A percentile compares a stretch with the other conserved stretches of the same genome.
Conservation (phyloP, 179 eudicot genomes). For the Beta corolliflora region DNA sequence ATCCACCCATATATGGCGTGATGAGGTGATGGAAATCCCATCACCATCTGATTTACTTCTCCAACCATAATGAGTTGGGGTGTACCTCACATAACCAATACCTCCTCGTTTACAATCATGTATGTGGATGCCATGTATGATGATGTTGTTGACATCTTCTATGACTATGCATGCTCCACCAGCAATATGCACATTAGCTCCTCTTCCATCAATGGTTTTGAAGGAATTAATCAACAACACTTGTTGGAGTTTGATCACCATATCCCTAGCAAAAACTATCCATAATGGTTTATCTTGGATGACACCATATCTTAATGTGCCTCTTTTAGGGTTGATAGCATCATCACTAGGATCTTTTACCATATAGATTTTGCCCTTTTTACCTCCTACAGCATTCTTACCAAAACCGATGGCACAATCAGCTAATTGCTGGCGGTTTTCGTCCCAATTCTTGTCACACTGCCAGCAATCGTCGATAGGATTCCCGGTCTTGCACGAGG, state of each 20-base stretch:
- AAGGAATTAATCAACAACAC: slow-evolving; percentile 55
- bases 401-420: slow-evolving; percentile 44
- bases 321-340: slow-evolving; percentile 35
- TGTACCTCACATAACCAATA: slow-evolving; percentile 39
- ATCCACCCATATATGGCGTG: slow-evolving; percentile 37
- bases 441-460: slow-evolving; percentile 25
- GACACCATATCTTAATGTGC: slow-evolving; percentile 37
- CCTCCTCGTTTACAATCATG: slow-evolving; percentile 35
- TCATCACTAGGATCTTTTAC: slow-evolving; percentile 32
- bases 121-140: slow-evolving; percentile 50
- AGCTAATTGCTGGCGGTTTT: slow-evolving; percentile 27
- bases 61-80: slow-evolving; percentile 34
- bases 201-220: slow-evolving; percentile 79
- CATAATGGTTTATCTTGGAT: slow-evolving; percentile 37
- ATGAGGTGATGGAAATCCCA: slow-evolving; percentile 35
- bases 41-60: slow-evolving; percentile 36
- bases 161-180: slow-evolving; percentile 61
- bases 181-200: slow-evolving; percentile 59
- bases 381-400: slow-evolving; percentile 38
- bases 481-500: slow-evolving; percentile 22
- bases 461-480: slow-evolving; percentile 35
- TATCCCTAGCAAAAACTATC: slow-evolving; percentile 30
- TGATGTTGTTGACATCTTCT: slow-evolving; percentile 51
- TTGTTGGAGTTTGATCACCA: slow-evolving; percentile 44
- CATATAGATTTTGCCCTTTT: slow-evolving; percentile 26